These are phyloP conservation scores for Candida koratica DNA, from an alignment of 805 yeast genomes.

Conservation along the genomic window DNA sequence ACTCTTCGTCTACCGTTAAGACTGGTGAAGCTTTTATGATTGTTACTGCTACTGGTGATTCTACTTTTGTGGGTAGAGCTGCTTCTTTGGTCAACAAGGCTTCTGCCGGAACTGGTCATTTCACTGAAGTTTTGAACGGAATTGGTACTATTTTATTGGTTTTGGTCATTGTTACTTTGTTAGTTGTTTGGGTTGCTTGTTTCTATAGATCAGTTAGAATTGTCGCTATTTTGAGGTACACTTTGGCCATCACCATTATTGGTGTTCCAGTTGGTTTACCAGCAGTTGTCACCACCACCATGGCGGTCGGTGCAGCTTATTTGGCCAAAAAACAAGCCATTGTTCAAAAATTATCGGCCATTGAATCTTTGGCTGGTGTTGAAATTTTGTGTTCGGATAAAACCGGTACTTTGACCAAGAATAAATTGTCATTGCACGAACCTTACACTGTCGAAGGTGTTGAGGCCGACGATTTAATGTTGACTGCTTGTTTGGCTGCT, in stretches of 20 bases:
- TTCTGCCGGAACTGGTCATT: conserved; percentile 89
- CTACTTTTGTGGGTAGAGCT: conserved; percentile 95
- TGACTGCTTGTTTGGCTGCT: conserved; percentile 97
- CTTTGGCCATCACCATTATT: conserved; percentile 91
- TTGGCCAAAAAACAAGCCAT: conserved; percentile 95
- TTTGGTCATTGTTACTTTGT: conserved; percentile 79
- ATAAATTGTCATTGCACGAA: conserved; percentile 91
- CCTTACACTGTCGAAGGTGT: conserved; percentile 98
- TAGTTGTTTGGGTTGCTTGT: conserved; percentile 88
- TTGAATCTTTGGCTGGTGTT: conserved; percentile 96
- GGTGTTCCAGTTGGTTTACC: conserved; percentile 99
- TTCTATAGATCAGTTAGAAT: conserved; percentile 89
- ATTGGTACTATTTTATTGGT: conserved; percentile 91
- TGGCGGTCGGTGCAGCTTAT: conserved; percentile 99
- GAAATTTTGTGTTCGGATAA: conserved; percentile 97
- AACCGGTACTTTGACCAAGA: conserved; percentile 97
- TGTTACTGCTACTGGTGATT: conserved; percentile 93
- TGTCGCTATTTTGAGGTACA: conserved; percentile 85
- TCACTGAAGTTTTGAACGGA: conserved; percentile 96
- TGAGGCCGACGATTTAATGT: conserved; percentile 91
- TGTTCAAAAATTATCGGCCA: conserved; percentile 94
- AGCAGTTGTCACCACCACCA: conserved; percentile 96
- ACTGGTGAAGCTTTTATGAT: conserved; percentile 94
- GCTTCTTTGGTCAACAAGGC: conserved; percentile 96
- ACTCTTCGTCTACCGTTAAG: conserved; percentile 92